Conservation (phyloP, 257 asterid genomes). For the Catharanthus roseus region DNA sequence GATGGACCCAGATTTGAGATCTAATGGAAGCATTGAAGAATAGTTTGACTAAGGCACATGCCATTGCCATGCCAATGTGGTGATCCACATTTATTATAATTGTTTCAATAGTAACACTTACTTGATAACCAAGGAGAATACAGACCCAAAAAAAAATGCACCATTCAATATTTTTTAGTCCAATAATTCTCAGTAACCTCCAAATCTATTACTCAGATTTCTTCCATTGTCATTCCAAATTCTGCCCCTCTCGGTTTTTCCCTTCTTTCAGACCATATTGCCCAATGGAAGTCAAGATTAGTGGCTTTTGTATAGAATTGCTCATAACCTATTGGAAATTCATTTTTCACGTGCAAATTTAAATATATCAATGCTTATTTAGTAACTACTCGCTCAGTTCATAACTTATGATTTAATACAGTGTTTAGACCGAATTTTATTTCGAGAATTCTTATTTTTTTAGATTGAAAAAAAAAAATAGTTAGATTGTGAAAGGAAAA, state of each 20-base stretch:
- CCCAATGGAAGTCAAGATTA: neutral
- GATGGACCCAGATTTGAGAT: constrained; percentile 3
- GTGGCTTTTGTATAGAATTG: neutral
- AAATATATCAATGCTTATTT: neutral
- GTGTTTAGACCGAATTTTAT: too few relatives aligned
- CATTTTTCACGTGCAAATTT: neutral
- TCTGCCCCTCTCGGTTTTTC: neutral
- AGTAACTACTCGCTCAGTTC: too few relatives aligned
- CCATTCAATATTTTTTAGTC: neutral
- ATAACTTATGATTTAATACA: too few relatives aligned
- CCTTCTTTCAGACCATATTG: neutral
- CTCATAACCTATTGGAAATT: neutral
- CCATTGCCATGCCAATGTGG: constrained; percentile 6
- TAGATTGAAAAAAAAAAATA: too few relatives aligned
- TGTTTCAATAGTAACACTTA: too few relatives aligned
- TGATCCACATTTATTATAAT: neutral
- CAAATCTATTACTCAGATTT: neutral
- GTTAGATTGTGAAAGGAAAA: too few relatives aligned
- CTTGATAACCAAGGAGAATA: too few relatives aligned
- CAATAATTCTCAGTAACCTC: neutral
- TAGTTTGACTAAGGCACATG: constrained; percentile 20
- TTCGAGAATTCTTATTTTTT: too few relatives aligned
- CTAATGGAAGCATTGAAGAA: neutral
- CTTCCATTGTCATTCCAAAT: neutral
- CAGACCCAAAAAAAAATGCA: neutral